Evolutionary conservation across 495 filamentous ascomycete genomes (phyloP).

Genomic region (Xylaria scruposa): DNA sequence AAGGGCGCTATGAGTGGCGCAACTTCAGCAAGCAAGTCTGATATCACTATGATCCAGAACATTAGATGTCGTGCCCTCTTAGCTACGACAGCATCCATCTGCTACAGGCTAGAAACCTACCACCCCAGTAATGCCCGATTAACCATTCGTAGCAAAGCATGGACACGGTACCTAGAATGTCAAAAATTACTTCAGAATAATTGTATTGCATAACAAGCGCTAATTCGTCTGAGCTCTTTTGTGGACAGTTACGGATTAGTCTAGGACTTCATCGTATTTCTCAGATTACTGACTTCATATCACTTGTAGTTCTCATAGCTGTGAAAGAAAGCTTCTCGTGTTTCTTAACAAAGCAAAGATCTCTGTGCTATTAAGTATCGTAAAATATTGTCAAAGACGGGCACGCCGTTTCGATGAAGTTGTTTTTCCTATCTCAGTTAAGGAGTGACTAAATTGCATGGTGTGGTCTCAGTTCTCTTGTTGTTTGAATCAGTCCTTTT

Average conservation of each 20-base stretch:
- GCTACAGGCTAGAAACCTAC: neutral
- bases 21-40: neutral
- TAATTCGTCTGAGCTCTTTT: neutral
- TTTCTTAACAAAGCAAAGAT: neutral
- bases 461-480: neutral
- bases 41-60: neutral
- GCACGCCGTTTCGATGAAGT: neutral
- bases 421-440: too few species aligned
- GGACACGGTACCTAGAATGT: neutral
- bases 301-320: neutral
- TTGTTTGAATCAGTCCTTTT: neutral
- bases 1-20: neutral
- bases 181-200: neutral
- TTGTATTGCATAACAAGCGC: neutral
- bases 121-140: neutral
- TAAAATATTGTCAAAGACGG: neutral
- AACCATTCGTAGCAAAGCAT: neutral
- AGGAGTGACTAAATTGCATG: too few species aligned
- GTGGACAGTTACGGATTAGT: neutral
- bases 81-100: neutral
- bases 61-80: neutral
- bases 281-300: neutral
- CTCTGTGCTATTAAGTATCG: neutral
- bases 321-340: neutral
- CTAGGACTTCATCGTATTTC: neutral